phyloP scores from a whole-genome alignment of 345 rosid genomes.

The Pistacia vera region DNA sequence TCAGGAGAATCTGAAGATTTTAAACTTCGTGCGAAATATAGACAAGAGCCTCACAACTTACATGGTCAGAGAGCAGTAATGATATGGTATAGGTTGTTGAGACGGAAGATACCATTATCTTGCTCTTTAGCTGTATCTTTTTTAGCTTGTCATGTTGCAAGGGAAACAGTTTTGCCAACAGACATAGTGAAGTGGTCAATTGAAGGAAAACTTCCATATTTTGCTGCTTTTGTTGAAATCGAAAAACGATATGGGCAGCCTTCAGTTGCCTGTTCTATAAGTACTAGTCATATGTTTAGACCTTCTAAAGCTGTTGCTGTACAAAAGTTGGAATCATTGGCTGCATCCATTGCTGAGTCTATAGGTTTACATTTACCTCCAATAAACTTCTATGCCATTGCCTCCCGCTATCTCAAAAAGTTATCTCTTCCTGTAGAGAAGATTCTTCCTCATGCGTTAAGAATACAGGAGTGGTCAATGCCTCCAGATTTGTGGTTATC shows the following conservation, averaged over 20 bases:
- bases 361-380: conserved; percentile 73
- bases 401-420: conserved; percentile 52
- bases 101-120: conserved; percentile 53
- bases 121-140: conserved; percentile 66
- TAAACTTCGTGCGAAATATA: conserved; percentile 24
- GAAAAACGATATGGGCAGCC: conserved; percentile 49
- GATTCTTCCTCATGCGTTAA: conserved; percentile 59
- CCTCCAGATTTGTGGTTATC: conserved; percentile 82
- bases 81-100: conserved; percentile 62
- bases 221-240: conserved; percentile 60
- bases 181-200: conserved; percentile 70
- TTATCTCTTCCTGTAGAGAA: conserved; percentile 56
- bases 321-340: conserved; percentile 58
- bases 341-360: conserved; percentile 62
- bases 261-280: conserved; percentile 61
- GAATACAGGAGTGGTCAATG: conserved; percentile 65
- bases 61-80: conserved; percentile 60
- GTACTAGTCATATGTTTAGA: conserved; percentile 61
- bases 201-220: conserved; percentile 75
- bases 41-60: conserved; percentile 51
- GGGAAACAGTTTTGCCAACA: conserved; percentile 69
- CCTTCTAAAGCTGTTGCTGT: conserved; percentile 50
- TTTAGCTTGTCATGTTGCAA: conserved; percentile 72
- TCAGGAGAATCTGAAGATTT: conserved; percentile 38
- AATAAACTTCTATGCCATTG: conserved; percentile 69